Conservation (phyloP, 805 yeast species). For the Cyberlindnera petersonii region DNA sequence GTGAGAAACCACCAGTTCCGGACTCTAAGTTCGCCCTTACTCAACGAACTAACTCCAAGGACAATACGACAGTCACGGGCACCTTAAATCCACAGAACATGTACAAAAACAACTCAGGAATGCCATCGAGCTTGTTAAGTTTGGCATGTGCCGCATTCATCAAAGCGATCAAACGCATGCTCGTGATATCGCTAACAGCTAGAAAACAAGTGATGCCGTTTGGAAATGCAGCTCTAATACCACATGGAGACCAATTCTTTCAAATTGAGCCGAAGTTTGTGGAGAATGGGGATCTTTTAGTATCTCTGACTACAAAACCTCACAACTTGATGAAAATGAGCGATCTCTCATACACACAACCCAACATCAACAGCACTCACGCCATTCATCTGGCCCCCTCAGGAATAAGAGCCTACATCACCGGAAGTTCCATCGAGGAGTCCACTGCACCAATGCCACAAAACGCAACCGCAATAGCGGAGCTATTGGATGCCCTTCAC, state of each 20-base stretch:
- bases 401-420: conserved; percentile 46
- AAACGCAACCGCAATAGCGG: conserved; percentile 35
- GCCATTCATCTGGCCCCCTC: conserved; percentile 53
- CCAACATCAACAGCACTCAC: conserved; percentile 27
- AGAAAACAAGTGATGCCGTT: conserved; percentile 42
- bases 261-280: conserved; percentile 47
- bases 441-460: conserved; percentile 40
- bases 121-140: conserved; percentile 30
- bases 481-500: conserved; percentile 37
- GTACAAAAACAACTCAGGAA: conserved; percentile 14
- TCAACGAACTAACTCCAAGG: too few relatives aligned
- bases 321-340: conserved; percentile 34
- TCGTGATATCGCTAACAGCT: conserved; percentile 33
- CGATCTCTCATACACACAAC: conserved; percentile 9
- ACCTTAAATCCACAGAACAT: conserved; percentile 19
- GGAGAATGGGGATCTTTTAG: conserved; percentile 40
- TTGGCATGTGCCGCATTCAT: conserved; percentile 43
- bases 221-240: conserved; percentile 42
- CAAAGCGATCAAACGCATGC: conserved; percentile 44
- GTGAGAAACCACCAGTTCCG: conserved; percentile 32
- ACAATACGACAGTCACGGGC: conserved; percentile 11
- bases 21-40: conserved; percentile 19
- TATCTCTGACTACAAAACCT: conserved; percentile 32
- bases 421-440: conserved; percentile 32
- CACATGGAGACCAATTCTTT: conserved; percentile 30